Evolutionary conservation across 495 filamentous ascomycete species (phyloP).

Genomic region (Cladorrhinum samala): DNA sequence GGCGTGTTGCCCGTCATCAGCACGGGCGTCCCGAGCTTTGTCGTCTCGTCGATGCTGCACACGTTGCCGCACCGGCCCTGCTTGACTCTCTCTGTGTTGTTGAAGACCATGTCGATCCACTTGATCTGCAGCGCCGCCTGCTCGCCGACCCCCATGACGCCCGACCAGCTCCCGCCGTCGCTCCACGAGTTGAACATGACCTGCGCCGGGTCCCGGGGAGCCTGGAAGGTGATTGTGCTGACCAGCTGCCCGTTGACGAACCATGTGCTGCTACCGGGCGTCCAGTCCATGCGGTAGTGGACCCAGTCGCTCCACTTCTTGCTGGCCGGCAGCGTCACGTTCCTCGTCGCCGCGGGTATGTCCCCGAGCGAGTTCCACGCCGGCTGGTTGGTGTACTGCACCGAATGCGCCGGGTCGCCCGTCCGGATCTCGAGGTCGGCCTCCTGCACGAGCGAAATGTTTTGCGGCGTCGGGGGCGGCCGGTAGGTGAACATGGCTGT

Average conservation of each 20-base stretch:
- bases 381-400: conserved; percentile 74
- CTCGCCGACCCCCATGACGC: conserved; percentile 54
- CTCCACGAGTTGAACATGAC: conserved; percentile 71
- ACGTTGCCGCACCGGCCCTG: conserved; percentile 33
- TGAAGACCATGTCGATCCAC: conserved; percentile 71
- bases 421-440: conserved; percentile 75
- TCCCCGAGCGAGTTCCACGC: conserved; percentile 39
- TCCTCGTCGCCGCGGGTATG: conserved; percentile 40
- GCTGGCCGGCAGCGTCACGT: conserved; percentile 36
- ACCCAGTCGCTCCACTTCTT: conserved; percentile 61
- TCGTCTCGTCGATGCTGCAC: conserved; percentile 47
- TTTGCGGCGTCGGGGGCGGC: conserved; percentile 20
- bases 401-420: conserved; percentile 44
- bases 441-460: conserved; percentile 52
- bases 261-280: conserved; percentile 53
- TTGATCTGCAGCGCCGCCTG: conserved; percentile 62
- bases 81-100: conserved; percentile 37
- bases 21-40: conserved; percentile 30
- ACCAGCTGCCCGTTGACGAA: conserved; percentile 55
- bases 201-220: conserved; percentile 53
- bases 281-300: conserved; percentile 68
- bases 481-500: conserved; percentile 66
- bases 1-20: conserved; percentile 16
- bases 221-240: conserved; percentile 54
- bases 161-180: conserved; percentile 66